These are phyloP conservation scores for Waltergamsia citrina DNA, from an alignment of 2,329 filamentous ascomycete genomes.

Conservation along the genomic window DNA sequence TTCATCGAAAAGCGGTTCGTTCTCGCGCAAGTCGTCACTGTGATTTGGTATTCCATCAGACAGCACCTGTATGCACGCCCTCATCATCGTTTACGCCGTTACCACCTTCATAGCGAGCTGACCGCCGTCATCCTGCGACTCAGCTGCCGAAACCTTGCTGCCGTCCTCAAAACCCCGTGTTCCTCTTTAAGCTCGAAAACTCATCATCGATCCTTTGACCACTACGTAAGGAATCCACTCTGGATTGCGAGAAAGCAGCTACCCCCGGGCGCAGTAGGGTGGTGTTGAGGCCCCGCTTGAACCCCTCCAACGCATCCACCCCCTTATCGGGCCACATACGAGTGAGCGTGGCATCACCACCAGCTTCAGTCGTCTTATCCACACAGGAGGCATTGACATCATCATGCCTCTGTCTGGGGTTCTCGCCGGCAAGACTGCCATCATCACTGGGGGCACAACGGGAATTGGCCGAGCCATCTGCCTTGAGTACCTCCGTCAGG, in stretches of 20 bases:
- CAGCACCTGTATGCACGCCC: too few relatives aligned
- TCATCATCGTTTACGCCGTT: too few relatives aligned
- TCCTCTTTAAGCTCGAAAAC: background rate
- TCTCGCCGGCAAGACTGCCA: constrained; percentile 66
- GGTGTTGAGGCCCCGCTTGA: background rate
- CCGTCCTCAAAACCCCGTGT: too few relatives aligned
- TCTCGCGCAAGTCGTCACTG: too few relatives aligned
- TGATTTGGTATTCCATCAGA: too few relatives aligned
- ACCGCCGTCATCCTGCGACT: too few relatives aligned
- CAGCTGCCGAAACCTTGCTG: too few relatives aligned
- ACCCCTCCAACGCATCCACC: background rate
- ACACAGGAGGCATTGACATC: background rate
- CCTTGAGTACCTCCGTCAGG: constrained; percentile 68
- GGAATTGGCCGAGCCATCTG: constrained; percentile 83
- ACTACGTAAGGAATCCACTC: background rate
- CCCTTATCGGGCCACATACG: background rate
- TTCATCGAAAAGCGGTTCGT: too few relatives aligned
- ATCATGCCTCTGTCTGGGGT: constrained; percentile 40
- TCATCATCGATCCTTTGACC: background rate
- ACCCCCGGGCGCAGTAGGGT: too few relatives aligned
- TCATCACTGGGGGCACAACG: constrained; percentile 79
- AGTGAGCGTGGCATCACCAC: background rate
- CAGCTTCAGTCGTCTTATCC: background rate
- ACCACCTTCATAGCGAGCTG: too few relatives aligned
- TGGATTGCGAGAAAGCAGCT: background rate